Conservation (phyloP, 106 monocot species). For the Dactylorhiza incarnata region DNA sequence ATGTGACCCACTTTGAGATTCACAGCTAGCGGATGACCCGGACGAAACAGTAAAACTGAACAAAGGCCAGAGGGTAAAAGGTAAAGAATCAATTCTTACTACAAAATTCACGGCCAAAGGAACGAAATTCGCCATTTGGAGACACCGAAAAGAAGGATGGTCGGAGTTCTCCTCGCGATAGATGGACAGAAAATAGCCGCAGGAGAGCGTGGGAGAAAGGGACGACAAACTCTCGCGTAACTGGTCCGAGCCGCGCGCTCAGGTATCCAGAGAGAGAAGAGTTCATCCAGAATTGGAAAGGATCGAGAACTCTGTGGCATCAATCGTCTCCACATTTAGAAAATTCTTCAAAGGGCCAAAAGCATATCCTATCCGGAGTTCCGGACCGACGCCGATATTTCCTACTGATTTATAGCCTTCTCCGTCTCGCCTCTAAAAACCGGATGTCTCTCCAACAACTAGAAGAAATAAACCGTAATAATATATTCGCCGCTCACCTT, state of each 20-base stretch:
- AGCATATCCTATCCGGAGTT: constrained; percentile 5
- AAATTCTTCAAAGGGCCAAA: background rate
- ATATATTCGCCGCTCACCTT: constrained; percentile 26
- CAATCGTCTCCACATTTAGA: constrained; percentile 3
- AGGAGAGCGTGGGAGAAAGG: constrained; percentile 2
- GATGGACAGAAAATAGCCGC: constrained; percentile 2
- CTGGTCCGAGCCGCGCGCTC: constrained; percentile 5
- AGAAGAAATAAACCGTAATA: background rate
- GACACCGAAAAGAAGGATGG: background rate
- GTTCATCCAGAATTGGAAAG: constrained; percentile 7
- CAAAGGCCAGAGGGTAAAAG: constrained; percentile 3
- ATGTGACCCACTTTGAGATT: constrained; percentile 10
- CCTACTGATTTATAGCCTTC: constrained; percentile 3
- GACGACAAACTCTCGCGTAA: constrained; percentile 3
- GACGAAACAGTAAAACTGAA: constrained; percentile 5
- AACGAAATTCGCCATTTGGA: background rate
- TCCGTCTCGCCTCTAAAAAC: background rate
- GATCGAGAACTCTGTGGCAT: background rate
- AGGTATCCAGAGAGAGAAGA: constrained; percentile 4
- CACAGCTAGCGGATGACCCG: constrained; percentile 6
- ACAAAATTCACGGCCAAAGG: constrained; percentile 1
- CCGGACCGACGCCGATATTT: background rate
- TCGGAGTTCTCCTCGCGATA: constrained; percentile 2
- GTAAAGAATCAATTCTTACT: background rate
- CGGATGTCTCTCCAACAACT: background rate